A percentile compares a stretch with the other conserved stretches of the same genome.
phyloP scores from a whole-genome alignment of 805 yeast species.

The Metschnikowia koreensis region DNA sequence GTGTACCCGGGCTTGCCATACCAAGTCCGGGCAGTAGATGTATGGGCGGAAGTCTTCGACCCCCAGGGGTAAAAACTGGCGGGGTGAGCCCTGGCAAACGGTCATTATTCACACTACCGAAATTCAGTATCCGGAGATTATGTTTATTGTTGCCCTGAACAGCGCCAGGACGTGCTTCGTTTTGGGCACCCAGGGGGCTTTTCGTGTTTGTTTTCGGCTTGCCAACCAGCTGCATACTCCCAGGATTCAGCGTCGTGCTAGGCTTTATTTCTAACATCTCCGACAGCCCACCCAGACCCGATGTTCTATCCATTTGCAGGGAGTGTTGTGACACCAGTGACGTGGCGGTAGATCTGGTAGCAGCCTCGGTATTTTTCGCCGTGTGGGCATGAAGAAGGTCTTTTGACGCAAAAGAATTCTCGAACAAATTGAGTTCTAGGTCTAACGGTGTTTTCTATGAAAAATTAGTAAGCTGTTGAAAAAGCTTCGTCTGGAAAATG shows the following conservation, averaged over 20 bases:
- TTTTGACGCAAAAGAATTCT: conserved; percentile 83
- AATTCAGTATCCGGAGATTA: conserved; percentile 34
- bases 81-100: conserved; percentile 44
- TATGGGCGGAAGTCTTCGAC: conserved; percentile 55
- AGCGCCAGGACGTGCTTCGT: background rate
- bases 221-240: background rate
- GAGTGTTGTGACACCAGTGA: conserved; percentile 10
- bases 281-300: conserved; percentile 8
- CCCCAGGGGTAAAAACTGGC: conserved; percentile 57
- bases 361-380: conserved; percentile 1
- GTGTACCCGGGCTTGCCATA: conserved; percentile 48
- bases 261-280: conserved; percentile 13
- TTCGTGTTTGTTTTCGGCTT: background rate
- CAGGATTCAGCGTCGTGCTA: background rate
- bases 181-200: background rate
- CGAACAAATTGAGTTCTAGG: conserved; percentile 93
- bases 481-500: background rate
- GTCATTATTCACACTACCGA: conserved; percentile 25
- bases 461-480: background rate
- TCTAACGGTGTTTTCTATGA: conserved; percentile 55
- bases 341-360: conserved; percentile 5
- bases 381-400: conserved; percentile 22
- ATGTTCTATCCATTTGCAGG: conserved; percentile 7
- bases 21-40: conserved; percentile 45
- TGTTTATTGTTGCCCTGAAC: conserved; percentile 27